Evolutionary conservation across 2,329 filamentous ascomycete species (phyloP).

Genomic region (Colletotrichum musae): DNA sequence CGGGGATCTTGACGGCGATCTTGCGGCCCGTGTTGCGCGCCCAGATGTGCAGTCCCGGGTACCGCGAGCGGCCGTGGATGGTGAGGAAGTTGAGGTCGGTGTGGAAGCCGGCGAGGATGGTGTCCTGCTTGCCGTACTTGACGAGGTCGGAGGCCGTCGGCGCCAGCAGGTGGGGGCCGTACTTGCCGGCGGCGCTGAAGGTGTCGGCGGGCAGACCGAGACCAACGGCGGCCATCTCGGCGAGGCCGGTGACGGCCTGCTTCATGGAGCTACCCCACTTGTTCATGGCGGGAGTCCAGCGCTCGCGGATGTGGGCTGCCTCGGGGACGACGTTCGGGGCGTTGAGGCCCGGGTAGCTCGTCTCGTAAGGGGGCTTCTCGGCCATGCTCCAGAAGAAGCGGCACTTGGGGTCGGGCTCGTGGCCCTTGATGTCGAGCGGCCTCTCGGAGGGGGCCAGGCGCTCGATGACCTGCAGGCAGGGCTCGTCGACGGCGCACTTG

Average conservation of each 20-base stretch:
- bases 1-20: conserved; percentile 72
- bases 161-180: conserved; percentile 74
- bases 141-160: conserved; percentile 71
- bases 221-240: conserved; percentile 72
- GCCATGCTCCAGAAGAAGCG: conserved; percentile 76
- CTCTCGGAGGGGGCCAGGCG: conserved; percentile 68
- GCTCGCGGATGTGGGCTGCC: conserved; percentile 61
- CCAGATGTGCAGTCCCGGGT: conserved; percentile 74
- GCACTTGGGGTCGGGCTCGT: conserved; percentile 73
- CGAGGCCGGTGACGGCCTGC: conserved; percentile 69
- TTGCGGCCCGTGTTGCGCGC: conserved; percentile 73
- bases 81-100: conserved; percentile 77
- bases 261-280: conserved; percentile 74
- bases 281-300: conserved; percentile 70
- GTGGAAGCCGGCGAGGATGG: conserved; percentile 75
- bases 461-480: conserved; percentile 70
- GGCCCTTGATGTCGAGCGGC: conserved; percentile 70
- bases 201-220: conserved; percentile 66
- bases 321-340: conserved; percentile 68
- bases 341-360: conserved; percentile 69
- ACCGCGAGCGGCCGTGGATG: conserved; percentile 74
- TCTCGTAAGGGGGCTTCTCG: conserved; percentile 67
- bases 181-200: conserved; percentile 69
- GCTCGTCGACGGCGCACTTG: conserved; percentile 74
- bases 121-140: conserved; percentile 68